Evolutionary conservation across 2,329 filamentous ascomycete genomes (phyloP).

Genomic region (Scorias spongiosa): DNA sequence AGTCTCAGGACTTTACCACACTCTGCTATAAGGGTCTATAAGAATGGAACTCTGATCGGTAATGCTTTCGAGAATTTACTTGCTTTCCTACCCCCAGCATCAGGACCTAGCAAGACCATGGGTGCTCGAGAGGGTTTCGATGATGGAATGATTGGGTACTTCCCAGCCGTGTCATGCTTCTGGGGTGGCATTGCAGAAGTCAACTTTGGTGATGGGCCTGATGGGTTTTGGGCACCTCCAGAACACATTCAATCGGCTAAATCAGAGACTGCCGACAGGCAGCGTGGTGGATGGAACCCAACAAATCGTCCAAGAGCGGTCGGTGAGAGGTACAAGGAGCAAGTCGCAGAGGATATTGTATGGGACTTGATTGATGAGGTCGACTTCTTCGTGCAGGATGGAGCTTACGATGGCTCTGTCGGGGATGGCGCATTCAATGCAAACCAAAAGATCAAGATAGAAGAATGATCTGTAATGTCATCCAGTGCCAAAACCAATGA

Average conservation of each 20-base stretch:
- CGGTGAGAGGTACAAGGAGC: slow-evolving; percentile 71
- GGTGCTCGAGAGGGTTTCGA: slow-evolving; percentile 78
- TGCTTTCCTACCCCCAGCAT: slow-evolving; percentile 82
- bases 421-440: slow-evolving; percentile 10
- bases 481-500: no score
- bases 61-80: slow-evolving; percentile 78
- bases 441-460: slow-evolving; percentile 4
- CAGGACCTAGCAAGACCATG: slow-evolving; percentile 52
- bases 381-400: slow-evolving; percentile 69
- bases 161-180: slow-evolving; percentile 84
- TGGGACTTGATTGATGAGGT: slow-evolving; percentile 93
- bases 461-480: neutral
- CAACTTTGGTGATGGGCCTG: slow-evolving; percentile 79
- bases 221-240: slow-evolving; percentile 76
- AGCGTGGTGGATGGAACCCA: slow-evolving; percentile 16
- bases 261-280: slow-evolving; percentile 8
- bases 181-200: slow-evolving; percentile 79
- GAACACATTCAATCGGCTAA: slow-evolving; percentile 28
- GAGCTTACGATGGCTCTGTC: slow-evolving; percentile 23
- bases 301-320: slow-evolving; percentile 40
- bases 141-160: slow-evolving; percentile 90
- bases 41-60: slow-evolving; percentile 76
- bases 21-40: slow-evolving; percentile 78
- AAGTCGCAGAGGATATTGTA: slow-evolving; percentile 85
- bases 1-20: slow-evolving; percentile 76